A percentile compares a stretch with the other conserved stretches of the same genome.
phyloP scores from a whole-genome alignment of 202 grass and related monocot species.

The Carex sylvatica region DNA sequence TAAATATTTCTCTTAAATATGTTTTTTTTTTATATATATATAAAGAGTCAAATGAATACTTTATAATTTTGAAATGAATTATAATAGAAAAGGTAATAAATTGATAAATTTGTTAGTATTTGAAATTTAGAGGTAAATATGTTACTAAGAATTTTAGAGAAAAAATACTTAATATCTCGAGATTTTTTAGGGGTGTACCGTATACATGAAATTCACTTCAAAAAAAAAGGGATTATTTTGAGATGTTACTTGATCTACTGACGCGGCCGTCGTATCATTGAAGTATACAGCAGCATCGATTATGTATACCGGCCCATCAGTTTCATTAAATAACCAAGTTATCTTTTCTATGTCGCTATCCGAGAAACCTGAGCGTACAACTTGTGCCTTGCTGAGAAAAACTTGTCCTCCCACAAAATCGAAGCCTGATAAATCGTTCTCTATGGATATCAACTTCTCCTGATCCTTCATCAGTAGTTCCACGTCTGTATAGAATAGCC shows the following conservation, averaged over 20 bases:
- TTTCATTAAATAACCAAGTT: neutral
- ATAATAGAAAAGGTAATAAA: no score
- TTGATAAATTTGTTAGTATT: no score
- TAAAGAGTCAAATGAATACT: no score
- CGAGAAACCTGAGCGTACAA: slow-evolving; percentile 33
- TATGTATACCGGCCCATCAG: slow-evolving; percentile 26
- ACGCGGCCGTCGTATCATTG: neutral
- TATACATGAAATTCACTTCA: no score
- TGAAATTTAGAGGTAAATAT: no score
- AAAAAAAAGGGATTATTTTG: neutral
- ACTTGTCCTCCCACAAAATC: slow-evolving; percentile 53
- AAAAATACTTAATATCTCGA: no score
- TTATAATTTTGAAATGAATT: no score
- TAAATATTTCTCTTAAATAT: no score
- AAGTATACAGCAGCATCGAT: slow-evolving; percentile 46
- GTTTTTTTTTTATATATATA: no score
- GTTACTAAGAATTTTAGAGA: no score
- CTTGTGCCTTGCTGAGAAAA: slow-evolving; percentile 22
- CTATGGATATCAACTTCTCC: slow-evolving; percentile 41
- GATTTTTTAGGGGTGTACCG: no score
- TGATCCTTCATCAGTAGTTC: slow-evolving; percentile 35
- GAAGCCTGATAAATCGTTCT: neutral
- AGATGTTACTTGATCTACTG: slow-evolving; percentile 13
- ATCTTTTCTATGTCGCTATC: slow-evolving; percentile 18
- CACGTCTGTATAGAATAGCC: slow-evolving; percentile 41